Percentiles rank a stretch among this genome's conserved stretches.
Evolutionary conservation across 1,284 basidiomycete genomes (phyloP).

Genomic region (Xanthoconium separans): DNA sequence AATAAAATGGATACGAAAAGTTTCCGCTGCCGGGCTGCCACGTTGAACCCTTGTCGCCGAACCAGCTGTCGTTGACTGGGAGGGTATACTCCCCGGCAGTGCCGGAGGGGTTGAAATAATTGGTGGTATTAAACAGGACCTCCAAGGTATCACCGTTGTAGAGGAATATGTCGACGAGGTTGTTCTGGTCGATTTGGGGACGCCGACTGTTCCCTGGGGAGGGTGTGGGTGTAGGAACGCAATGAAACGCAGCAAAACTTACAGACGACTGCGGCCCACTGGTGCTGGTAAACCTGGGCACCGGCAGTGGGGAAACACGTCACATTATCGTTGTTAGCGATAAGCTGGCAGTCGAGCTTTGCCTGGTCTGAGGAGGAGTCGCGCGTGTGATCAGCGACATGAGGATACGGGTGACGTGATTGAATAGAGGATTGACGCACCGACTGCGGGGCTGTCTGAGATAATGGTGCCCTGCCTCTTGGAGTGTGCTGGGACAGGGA

Average conservation of each 20-base stretch:
- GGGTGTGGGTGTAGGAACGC: slow-evolving; percentile 19
- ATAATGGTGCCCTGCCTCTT: slow-evolving; percentile 33
- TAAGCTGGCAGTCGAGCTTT: slow-evolving; percentile 32
- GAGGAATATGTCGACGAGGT: slow-evolving; percentile 66
- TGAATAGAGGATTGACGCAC: slow-evolving; percentile 33
- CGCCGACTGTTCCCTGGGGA: slow-evolving; percentile 51
- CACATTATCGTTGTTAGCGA: slow-evolving; percentile 61
- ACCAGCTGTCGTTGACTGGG: slow-evolving; percentile 74
- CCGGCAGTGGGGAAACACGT: slow-evolving; percentile 67
- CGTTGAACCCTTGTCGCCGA: slow-evolving; percentile 50
- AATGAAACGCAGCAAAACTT: slow-evolving; percentile 33
- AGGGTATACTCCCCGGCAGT: slow-evolving; percentile 53
- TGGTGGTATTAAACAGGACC: slow-evolving; percentile 43
- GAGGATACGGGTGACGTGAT: slow-evolving; percentile 14
- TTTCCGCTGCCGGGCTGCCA: slow-evolving; percentile 50
- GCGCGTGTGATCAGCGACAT: slow-evolving; percentile 9
- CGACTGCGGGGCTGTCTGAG: slow-evolving; percentile 40
- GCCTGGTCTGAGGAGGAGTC: slow-evolving; percentile 33
- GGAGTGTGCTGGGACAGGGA: slow-evolving; percentile 8
- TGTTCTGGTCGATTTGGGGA: slow-evolving; percentile 44
- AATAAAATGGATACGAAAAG: slow-evolving; percentile 67
- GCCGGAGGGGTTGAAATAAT: slow-evolving; percentile 48
- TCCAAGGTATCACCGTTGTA: slow-evolving; percentile 61
- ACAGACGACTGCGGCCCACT: slow-evolving; percentile 77
- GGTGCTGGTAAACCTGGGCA: slow-evolving; percentile 58